A percentile compares a stretch with the other conserved stretches of the same genome.
phyloP scores from a whole-genome alignment of 2,329 filamentous ascomycete species.

The Helicocarpus griseus region DNA sequence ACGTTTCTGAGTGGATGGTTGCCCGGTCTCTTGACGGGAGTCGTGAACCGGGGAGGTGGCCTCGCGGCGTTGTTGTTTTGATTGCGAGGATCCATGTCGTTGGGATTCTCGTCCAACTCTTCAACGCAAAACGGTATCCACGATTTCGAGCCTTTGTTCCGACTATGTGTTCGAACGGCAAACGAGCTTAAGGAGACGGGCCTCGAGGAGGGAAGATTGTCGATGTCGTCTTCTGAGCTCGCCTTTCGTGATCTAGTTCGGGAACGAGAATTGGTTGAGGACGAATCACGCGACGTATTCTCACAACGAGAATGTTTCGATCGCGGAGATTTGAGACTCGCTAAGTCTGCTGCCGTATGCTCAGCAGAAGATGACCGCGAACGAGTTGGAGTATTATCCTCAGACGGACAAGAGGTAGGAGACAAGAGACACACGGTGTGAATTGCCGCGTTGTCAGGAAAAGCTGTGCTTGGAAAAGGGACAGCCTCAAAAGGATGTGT shows the following conservation, averaged over 20 bases:
- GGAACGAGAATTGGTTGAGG: neutral
- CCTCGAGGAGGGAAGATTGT: neutral
- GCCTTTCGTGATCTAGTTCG: neutral
- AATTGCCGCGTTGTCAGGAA: neutral
- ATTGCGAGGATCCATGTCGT: slow-evolving; percentile 7
- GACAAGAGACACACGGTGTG: neutral
- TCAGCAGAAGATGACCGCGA: neutral
- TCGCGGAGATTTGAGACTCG: neutral
- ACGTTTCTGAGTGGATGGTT: slow-evolving; percentile 10
- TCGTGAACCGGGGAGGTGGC: slow-evolving; percentile 5
- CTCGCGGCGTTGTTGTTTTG: slow-evolving; percentile 7
- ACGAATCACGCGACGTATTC: neutral
- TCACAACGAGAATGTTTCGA: neutral
- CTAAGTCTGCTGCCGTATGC: neutral
- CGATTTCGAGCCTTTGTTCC: slow-evolving; percentile 14
- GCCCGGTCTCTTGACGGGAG: neutral
- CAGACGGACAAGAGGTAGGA: neutral
- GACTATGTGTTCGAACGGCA: slow-evolving; percentile 2
- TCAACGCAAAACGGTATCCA: slow-evolving; percentile 12
- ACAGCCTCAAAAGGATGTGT: neutral
- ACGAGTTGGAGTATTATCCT: neutral
- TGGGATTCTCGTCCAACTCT: slow-evolving; percentile 2
- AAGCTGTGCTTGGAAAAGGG: neutral
- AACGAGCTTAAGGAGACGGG: slow-evolving; percentile 4
- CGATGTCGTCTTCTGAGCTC: slow-evolving; percentile 5